Evolutionary conservation across 2,329 filamentous ascomycete species (phyloP).

Genomic region (Amylocarpus encephaloides): DNA sequence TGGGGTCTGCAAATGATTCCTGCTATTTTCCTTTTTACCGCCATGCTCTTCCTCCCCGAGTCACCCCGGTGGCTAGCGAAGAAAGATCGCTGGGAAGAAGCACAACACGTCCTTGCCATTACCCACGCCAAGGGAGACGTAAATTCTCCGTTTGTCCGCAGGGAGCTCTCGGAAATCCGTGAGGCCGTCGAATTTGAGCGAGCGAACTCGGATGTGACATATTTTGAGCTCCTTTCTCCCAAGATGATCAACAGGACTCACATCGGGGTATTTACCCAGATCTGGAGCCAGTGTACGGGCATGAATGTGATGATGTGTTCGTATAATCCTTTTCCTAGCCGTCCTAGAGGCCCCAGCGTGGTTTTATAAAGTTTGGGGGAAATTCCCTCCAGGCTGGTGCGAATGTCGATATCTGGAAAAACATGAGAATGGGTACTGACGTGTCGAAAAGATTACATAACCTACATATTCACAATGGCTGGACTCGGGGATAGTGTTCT

Average conservation of each 20-base stretch:
- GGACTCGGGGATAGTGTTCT: constrained; percentile 55
- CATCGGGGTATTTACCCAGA: constrained; percentile 66
- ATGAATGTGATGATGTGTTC: constrained; percentile 75
- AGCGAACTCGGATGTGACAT: constrained; percentile 61
- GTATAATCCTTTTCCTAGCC: constrained; percentile 38
- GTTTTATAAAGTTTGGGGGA: background rate
- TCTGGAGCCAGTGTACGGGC: constrained; percentile 70
- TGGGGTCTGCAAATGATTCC: constrained; percentile 61
- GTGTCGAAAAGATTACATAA: constrained; percentile 37
- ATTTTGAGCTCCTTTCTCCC: constrained; percentile 65
- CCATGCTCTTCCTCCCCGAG: constrained; percentile 55
- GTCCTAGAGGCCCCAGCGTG: constrained; percentile 28
- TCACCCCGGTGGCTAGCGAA: constrained; percentile 59
- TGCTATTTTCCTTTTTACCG: constrained; percentile 49
- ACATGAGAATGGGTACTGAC: too few relatives aligned
- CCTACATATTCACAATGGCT: constrained; percentile 66
- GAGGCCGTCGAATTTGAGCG: constrained; percentile 73
- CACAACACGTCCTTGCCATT: constrained; percentile 32
- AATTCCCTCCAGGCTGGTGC: background rate
- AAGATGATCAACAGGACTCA: constrained; percentile 68
- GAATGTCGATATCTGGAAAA: too few relatives aligned
- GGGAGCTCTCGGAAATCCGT: constrained; percentile 66
- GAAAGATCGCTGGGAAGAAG: constrained; percentile 57
- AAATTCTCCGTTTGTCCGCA: constrained; percentile 57
- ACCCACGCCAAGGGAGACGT: constrained; percentile 61